phyloP scores from a whole-genome alignment of 257 asterid genomes.

The Handroanthus guayacan region DNA sequence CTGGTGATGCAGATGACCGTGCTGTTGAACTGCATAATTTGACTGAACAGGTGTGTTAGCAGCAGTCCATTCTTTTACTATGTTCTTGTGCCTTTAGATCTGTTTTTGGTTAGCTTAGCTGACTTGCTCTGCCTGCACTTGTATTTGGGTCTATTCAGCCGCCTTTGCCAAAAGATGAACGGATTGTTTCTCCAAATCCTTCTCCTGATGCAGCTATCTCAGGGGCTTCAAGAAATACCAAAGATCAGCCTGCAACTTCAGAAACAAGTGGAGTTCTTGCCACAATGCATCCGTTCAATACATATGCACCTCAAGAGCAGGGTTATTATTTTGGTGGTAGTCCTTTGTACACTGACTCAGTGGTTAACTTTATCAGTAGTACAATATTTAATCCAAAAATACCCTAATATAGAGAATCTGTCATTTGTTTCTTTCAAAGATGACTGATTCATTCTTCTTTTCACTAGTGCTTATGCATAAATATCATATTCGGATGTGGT shows the following conservation, averaged over 20 bases:
- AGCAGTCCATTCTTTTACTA: conserved; percentile 10
- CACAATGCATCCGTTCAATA: conserved; percentile 55
- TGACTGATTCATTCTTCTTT: conserved; percentile 5
- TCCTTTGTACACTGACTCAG: conserved; percentile 27
- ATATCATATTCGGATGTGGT: not conserved
- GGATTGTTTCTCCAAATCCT: conserved; percentile 72
- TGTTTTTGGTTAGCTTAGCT: conserved; percentile 42
- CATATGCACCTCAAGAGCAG: conserved; percentile 74
- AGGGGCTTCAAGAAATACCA: conserved; percentile 66
- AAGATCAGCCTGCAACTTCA: conserved; percentile 65
- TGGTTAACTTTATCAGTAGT: conserved; percentile 21
- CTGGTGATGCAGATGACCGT: conserved; percentile 72
- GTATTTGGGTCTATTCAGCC: conserved; percentile 62
- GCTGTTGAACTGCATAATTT: conserved; percentile 70
- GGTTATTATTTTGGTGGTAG: conserved; percentile 85
- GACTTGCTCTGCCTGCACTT: conserved; percentile 42
- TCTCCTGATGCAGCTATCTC: conserved; percentile 69
- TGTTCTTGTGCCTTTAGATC: conserved; percentile 32
- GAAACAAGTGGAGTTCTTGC: conserved; percentile 66
- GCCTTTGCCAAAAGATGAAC: conserved; percentile 82
- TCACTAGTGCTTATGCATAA: conserved; percentile 16
- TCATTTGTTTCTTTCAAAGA: conserved; percentile 6
- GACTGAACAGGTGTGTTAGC: conserved; percentile 74
- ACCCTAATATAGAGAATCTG: conserved; percentile 6
- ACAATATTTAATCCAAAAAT: conserved; percentile 8